These are phyloP conservation scores for Pinus albicaulis DNA, from an alignment of 75 land plant genomes.

Conservation along the genomic window DNA sequence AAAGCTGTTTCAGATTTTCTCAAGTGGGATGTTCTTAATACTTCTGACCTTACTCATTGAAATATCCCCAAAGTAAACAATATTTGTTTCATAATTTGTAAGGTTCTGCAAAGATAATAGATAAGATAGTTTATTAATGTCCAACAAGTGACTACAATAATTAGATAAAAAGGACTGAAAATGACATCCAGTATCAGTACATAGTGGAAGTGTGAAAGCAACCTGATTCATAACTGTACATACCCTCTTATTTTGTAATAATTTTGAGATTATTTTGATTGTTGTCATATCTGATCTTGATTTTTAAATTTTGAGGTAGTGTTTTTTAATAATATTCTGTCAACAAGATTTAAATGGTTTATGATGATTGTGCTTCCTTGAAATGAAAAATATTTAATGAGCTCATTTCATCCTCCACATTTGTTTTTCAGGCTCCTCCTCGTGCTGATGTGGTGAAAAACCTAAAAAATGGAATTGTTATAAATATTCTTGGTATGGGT, in stretches of 20 bases:
- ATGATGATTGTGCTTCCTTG: background rate
- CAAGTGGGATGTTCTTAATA: background rate
- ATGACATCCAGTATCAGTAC: too few relatives aligned
- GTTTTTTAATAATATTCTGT: background rate
- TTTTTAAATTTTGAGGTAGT: background rate
- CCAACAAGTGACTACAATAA: too few relatives aligned
- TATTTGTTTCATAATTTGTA: background rate
- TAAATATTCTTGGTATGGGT: slow-evolving; percentile 94
- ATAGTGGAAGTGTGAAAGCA: too few relatives aligned
- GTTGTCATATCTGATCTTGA: background rate
- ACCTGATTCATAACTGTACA: too few relatives aligned
- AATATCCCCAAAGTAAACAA: background rate
- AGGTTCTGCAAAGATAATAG: background rate
- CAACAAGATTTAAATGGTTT: background rate
- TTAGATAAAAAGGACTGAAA: too few relatives aligned
- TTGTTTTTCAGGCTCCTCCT: slow-evolving; percentile 82
- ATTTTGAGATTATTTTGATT: background rate
- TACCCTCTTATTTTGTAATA: background rate
- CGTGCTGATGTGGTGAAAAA: slow-evolving; percentile 93
- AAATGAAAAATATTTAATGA: background rate
- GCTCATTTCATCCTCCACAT: background rate
- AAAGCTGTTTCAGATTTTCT: background rate
- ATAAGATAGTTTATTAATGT: too few relatives aligned
- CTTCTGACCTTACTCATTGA: background rate
- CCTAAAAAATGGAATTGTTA: slow-evolving; percentile 73